phyloP scores from a whole-genome alignment of 148 eudicot species.

The Amaranthus cruentus region DNA sequence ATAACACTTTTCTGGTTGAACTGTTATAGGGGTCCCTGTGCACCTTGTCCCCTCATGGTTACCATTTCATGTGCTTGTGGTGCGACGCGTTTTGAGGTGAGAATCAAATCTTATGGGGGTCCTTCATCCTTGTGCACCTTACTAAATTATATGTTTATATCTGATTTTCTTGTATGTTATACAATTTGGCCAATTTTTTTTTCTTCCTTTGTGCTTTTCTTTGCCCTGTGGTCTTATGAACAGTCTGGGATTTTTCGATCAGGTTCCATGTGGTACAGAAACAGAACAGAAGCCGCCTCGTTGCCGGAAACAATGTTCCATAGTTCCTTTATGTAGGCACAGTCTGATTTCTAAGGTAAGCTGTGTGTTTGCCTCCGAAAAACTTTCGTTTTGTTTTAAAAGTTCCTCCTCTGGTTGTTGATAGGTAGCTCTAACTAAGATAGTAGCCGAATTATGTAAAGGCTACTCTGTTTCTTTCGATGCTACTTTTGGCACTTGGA shows the following conservation, averaged over 20 bases:
- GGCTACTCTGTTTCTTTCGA: too few species aligned
- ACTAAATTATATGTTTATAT: background rate
- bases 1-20: constrained; percentile 28
- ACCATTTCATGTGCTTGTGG: constrained; percentile 93
- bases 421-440: background rate
- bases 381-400: background rate
- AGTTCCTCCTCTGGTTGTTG: background rate
- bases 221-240: background rate
- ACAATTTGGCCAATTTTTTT: background rate
- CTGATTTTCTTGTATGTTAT: background rate
- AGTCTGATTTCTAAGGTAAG: constrained; percentile 57
- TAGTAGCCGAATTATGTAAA: too few species aligned
- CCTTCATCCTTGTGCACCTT: background rate
- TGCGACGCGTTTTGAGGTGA: constrained; percentile 79
- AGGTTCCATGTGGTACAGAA: constrained; percentile 99
- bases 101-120: constrained; percentile 16
- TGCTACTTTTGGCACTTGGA: too few species aligned
- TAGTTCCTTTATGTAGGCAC: constrained; percentile 79
- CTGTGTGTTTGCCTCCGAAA: background rate
- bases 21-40: constrained; percentile 90
- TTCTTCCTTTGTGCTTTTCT: background rate
- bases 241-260: constrained; percentile 21
- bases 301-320: constrained; percentile 68
- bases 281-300: constrained; percentile 86
- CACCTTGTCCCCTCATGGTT: constrained; percentile 99